phyloP scores from a whole-genome alignment of 2,329 filamentous ascomycete genomes.

The Aspergillus neotritici region DNA sequence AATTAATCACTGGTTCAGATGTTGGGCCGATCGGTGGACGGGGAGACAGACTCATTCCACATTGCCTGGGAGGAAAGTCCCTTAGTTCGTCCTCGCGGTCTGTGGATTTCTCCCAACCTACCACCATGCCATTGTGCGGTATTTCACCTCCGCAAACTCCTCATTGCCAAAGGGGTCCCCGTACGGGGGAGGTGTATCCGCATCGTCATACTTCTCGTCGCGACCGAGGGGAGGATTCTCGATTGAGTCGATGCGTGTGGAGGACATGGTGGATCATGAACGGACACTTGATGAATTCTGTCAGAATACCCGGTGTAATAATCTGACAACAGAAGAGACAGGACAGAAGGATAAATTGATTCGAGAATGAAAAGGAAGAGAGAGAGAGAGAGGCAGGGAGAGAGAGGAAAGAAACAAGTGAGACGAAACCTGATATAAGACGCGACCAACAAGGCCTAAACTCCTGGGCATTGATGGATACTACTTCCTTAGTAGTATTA shows the following conservation, averaged over 20 bases:
- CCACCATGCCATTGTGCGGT: conserved; percentile 45
- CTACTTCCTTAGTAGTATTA: no score
- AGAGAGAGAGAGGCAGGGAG: no score
- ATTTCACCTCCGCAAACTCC: conserved; percentile 39
- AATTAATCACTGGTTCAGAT: background rate
- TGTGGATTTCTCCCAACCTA: background rate
- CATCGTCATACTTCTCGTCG: conserved; percentile 2
- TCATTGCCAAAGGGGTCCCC: conserved; percentile 32
- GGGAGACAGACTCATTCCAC: conserved; percentile 29
- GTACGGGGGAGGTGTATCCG: background rate
- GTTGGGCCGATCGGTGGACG: background rate
- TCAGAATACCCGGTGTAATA: no score
- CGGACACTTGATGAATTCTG: background rate
- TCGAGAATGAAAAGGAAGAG: no score
- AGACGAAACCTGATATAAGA: no score
- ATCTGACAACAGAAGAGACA: no score
- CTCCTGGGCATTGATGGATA: no score
- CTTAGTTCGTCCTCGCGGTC: no score
- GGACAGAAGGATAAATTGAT: no score
- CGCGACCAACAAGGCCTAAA: no score
- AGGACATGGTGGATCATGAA: background rate
- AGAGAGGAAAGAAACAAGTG: no score
- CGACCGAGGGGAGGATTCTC: background rate
- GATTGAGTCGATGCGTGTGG: background rate
- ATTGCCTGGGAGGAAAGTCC: conserved; percentile 25